phyloP scores from a whole-genome alignment of 176 grass and related monocot species.

The Metroxylon sagu region DNA sequence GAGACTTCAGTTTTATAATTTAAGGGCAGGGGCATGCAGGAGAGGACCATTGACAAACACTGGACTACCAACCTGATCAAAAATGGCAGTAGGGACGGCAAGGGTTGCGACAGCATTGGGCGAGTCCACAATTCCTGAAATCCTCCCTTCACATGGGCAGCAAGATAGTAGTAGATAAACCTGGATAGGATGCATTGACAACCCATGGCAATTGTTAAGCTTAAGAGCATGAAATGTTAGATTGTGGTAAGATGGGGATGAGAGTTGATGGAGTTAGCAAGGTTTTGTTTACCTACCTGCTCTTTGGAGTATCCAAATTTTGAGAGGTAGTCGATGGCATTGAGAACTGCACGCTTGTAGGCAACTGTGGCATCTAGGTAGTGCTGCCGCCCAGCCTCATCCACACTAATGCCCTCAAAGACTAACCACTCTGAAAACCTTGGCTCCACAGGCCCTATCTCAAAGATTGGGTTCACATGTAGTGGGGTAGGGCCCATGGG shows the following conservation, averaged over 20 bases:
- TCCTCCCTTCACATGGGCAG: conserved; percentile 90
- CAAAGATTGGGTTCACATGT: conserved; percentile 93
- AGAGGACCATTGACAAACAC: not conserved
- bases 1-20: not conserved
- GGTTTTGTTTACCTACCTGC: conserved; percentile 36
- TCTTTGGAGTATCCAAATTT: conserved; percentile 95
- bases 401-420: conserved; percentile 94
- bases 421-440: conserved; percentile 92
- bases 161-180: conserved; percentile 83
- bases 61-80: conserved; percentile 56
- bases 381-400: conserved; percentile 80
- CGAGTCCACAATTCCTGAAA: conserved; percentile 83
- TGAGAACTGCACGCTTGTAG: conserved; percentile 78
- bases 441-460: conserved; percentile 88
- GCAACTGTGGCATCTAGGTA: conserved; percentile 86
- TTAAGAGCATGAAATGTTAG: too few species aligned
- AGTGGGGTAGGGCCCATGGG: conserved; percentile 78
- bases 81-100: conserved; percentile 84
- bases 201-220: too few species aligned
- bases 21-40: not conserved
- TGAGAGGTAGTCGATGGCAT: conserved; percentile 86
- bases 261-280: too few species aligned
- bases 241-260: too few species aligned
- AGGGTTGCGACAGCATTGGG: conserved; percentile 82
- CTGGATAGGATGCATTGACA: conserved; percentile 22